These are phyloP conservation scores for Luffa acutangula DNA, from an alignment of 306 rosid species.

Conservation along the genomic window DNA sequence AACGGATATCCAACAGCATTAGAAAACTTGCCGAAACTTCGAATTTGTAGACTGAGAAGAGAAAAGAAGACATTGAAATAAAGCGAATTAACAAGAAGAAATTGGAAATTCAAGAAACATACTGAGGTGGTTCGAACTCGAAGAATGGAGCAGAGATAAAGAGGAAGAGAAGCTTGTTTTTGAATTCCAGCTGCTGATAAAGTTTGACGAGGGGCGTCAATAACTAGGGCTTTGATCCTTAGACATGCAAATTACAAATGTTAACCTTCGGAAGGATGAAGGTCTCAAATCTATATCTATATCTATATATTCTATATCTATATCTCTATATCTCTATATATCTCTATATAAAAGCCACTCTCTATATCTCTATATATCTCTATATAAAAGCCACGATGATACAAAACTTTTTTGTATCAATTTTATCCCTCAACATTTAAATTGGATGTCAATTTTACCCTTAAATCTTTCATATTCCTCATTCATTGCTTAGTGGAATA, in stretches of 20 bases:
- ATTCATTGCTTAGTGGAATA: too few species aligned
- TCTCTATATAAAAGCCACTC: too few species aligned
- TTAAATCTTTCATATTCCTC: too few species aligned
- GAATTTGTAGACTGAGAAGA: not conserved
- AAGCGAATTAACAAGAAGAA: not conserved
- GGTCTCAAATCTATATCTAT: too few species aligned
- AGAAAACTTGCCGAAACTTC: not conserved
- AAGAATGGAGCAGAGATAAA: not conserved
- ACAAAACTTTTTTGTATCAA: too few species aligned
- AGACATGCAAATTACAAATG: not conserved
- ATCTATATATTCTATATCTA: too few species aligned
- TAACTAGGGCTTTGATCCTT: conserved; percentile 11
- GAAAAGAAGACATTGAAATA: not conserved
- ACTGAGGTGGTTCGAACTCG: not conserved
- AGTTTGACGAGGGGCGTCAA: not conserved
- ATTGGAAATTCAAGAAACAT: not conserved
- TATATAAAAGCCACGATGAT: too few species aligned
- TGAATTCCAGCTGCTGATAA: not conserved
- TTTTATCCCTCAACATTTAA: too few species aligned
- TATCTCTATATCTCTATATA: too few species aligned
- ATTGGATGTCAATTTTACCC: too few species aligned
- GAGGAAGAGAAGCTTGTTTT: not conserved
- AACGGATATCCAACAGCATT: not conserved
- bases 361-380: too few species aligned
- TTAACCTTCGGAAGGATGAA: not conserved